phyloP scores from a whole-genome alignment of 345 rosid species.

The Populus simonii region DNA sequence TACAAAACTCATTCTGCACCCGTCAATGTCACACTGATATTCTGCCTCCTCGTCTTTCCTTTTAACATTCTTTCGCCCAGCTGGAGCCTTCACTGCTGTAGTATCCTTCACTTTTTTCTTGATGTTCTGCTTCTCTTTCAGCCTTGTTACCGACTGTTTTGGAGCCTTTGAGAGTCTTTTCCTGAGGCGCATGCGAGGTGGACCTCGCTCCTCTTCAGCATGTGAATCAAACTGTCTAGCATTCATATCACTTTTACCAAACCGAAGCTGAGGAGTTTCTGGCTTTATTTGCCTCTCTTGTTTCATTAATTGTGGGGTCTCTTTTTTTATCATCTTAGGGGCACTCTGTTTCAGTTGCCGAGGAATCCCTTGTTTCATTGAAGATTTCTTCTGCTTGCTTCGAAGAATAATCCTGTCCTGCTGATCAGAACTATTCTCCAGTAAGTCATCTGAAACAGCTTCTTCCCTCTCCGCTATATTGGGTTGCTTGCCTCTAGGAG shows the following conservation, averaged over 20 bases:
- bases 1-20: slow-evolving; percentile 80
- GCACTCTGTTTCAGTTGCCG: slow-evolving; percentile 23
- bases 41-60: slow-evolving; percentile 51
- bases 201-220: slow-evolving; percentile 46
- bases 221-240: slow-evolving; percentile 22
- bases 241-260: slow-evolving; percentile 29
- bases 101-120: slow-evolving; percentile 47
- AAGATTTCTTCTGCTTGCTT: slow-evolving; percentile 16
- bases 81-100: slow-evolving; percentile 26
- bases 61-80: slow-evolving; percentile 35
- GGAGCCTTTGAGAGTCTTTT: slow-evolving; percentile 48
- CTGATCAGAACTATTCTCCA: slow-evolving; percentile 23
- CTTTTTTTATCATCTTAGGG: slow-evolving; percentile 6
- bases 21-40: slow-evolving; percentile 81
- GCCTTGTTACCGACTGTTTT: slow-evolving; percentile 34
- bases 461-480: slow-evolving; percentile 33
- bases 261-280: slow-evolving; percentile 28
- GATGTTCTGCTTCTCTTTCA: slow-evolving; percentile 42
- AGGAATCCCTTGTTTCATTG: slow-evolving; percentile 27
- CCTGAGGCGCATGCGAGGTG: slow-evolving; percentile 79
- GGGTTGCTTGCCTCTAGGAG: slow-evolving; percentile 43
- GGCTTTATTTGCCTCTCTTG: slow-evolving; percentile 37
- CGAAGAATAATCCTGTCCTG: slow-evolving; percentile 7
- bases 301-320: slow-evolving; percentile 9
- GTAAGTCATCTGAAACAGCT: slow-evolving; percentile 38